Conservation (phyloP, 352 stramenopile genomes). For the Pythium chondricola region DNA sequence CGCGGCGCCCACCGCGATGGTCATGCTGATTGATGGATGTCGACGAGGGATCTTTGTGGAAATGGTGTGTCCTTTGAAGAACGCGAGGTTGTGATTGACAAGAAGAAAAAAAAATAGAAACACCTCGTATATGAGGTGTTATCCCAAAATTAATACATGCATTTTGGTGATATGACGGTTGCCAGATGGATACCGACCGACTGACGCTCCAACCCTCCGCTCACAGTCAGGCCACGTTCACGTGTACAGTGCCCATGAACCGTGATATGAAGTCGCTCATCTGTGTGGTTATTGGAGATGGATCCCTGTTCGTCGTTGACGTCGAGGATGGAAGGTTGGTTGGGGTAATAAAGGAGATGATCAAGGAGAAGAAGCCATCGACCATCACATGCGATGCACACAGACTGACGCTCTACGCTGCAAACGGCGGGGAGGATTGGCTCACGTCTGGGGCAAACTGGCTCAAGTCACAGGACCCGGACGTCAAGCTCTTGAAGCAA, state of each 20-base stretch:
- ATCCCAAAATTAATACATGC: constrained; percentile 9
- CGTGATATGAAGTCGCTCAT: constrained; percentile 8
- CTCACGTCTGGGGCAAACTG: constrained; percentile 7
- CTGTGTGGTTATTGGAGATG: constrained; percentile 16
- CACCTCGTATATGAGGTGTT: constrained; percentile 2
- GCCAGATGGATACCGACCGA: too few relatives aligned
- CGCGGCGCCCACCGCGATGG: constrained; percentile 57
- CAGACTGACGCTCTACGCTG: constrained; percentile 9
- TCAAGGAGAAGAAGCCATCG: constrained; percentile 7
- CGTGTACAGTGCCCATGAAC: too few relatives aligned
- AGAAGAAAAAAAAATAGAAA: constrained; percentile 6
- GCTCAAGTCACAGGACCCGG: constrained; percentile 9
- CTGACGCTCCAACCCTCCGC: too few relatives aligned
- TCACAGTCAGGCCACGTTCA: too few relatives aligned
- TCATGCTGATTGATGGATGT: constrained; percentile 9
- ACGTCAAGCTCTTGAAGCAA: too few relatives aligned
- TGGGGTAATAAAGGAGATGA: constrained; percentile 6
- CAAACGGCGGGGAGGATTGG: too few relatives aligned
- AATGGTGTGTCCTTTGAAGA: not conserved
- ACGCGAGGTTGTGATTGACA: not conserved
- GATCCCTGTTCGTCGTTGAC: constrained; percentile 8
- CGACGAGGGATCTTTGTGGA: not conserved
- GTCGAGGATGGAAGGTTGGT: constrained; percentile 3
- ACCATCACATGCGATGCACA: constrained; percentile 4
- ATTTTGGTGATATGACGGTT: not conserved